A percentile compares a stretch with the other conserved stretches of the same genome.
These are phyloP conservation scores for Hanseniaspora clermontiae DNA, from an alignment of 805 yeast genomes.

Conservation along the genomic window DNA sequence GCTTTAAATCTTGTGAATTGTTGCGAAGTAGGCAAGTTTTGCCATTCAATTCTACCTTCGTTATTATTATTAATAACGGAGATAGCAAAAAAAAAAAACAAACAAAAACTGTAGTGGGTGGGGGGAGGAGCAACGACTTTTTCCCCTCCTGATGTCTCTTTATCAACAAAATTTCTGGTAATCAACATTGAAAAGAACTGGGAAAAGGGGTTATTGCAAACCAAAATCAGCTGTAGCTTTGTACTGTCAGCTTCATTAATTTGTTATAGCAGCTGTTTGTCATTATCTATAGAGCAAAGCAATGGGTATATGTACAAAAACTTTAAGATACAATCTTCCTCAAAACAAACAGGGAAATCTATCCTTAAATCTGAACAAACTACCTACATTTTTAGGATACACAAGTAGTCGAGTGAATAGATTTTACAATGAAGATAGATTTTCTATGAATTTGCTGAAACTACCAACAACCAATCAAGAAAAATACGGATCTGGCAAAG, in stretches of 20 bases:
- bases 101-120: background rate
- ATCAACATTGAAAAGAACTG: background rate
- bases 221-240: background rate
- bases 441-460: conserved; percentile 49
- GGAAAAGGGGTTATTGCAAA: background rate
- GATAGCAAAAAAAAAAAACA: background rate
- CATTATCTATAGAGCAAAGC: too few species aligned
- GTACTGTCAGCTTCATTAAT: background rate
- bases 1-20: too few species aligned
- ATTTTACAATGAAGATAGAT: conserved; percentile 67
- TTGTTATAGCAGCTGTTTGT: too few species aligned
- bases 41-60: background rate
- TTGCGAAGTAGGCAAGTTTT: too few species aligned
- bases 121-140: background rate
- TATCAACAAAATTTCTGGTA: background rate
- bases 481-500: conserved; percentile 16
- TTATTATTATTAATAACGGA: background rate
- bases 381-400: conserved; percentile 51
- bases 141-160: background rate
- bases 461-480: conserved; percentile 29
- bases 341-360: conserved; percentile 9
- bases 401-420: conserved; percentile 64
- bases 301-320: conserved; percentile 8
- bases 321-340: background rate
- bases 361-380: conserved; percentile 14